Base-by-base conservation (phyloP, 768 basidiomycete species). In the Boletus pseudo-olivaceus region DNA sequence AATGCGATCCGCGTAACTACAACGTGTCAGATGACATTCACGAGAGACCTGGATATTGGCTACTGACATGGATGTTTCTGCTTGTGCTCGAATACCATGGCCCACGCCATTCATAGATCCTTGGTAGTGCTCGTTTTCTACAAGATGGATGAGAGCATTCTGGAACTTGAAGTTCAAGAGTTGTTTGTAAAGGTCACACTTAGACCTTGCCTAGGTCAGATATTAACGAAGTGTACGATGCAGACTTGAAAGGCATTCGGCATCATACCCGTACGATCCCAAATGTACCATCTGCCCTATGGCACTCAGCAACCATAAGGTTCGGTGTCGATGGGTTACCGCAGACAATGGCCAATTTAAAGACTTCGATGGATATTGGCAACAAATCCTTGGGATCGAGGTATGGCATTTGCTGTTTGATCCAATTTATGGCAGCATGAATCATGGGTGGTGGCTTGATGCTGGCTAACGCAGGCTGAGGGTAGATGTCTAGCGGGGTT, bases 281-380 rank as follows among this genome's bases (percentile, higher is more conserved):
- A 62, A 89, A 90, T 1, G 85, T 89, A 26, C 94, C 96, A 40
- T 84, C 76, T 1, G 84, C 85, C n/a, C 76, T 75, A 51, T 81
- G 76, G 61, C 95, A 97, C 64, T 93, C 90, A 0, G 83, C 82
- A 26, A 97, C 84, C 38, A 96, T 78, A 6, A 97, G 73, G 62
- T 77, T 87, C 0, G 89, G 87, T 0, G 93, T 97, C 0, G 95
- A 90, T 20, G 81, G 73, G 72, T 95, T 98, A 11, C 96, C 96
- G 19, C 87, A 79, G 19, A 89, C 82, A 44, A 98, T 82, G 17
- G 88, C 88, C 26, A 91, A 91, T 49, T 86, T 91, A 33, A 76
- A 74, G n/a, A 88, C 76, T 56, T 84, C 81, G 49, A 98, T 77
- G 26, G 92, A 90, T 54, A 97, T 68, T 2, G 96, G 96, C 7